Evolutionary conservation across 768 basidiomycete genomes (phyloP), one percentile per base, ranked within the genome.

Genomic region (Leccinellum albellum): DNA sequence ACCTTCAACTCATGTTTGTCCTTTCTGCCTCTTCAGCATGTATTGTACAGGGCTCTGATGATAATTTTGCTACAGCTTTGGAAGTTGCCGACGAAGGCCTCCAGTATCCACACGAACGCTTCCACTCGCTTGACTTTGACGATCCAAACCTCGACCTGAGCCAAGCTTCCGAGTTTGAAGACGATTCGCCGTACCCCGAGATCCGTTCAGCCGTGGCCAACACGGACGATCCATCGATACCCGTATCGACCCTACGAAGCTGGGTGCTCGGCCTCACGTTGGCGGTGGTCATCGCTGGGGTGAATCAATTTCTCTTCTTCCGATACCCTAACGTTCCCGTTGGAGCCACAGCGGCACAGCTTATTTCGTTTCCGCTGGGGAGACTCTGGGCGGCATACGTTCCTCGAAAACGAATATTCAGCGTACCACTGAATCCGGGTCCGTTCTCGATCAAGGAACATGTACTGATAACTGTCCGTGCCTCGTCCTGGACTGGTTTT

Each of bases 251-350:
- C 0, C 46, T 91, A 44, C 84, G 89, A 40, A 80, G 82, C 3
- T 89, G 88, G 87, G 71, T 79, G 6, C 76, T 95, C 47, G 94
- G 94, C 51, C 55, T 93, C 15, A 61, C 81, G 35, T 89, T 82
- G 79, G 80, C 88, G 4, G 80, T 89, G 35, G 60, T 89, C 64
- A 78, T 85, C 51, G 77, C 84, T 14, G 85, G 82, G 21, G 70
- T 86, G 50, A 88, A 91, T 64, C 88, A 88, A 57, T 87, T 89
- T 74, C 86, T 89, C 73, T 86, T 82, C 78, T 88, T 89, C 73
- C 85, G 87, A 17, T 87, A 82, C 66, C 89, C 89, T 3, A 79
- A 79, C 35, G 83, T 90, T 13, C 74, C 75, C 23, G 78, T 91
- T 58, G 78, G 77, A n/a, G 75, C 76, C 69, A 76, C 88, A 44